Conservation (phyloP, 1,284 basidiomycete genomes). For the Clitocybe nebularis region DNA sequence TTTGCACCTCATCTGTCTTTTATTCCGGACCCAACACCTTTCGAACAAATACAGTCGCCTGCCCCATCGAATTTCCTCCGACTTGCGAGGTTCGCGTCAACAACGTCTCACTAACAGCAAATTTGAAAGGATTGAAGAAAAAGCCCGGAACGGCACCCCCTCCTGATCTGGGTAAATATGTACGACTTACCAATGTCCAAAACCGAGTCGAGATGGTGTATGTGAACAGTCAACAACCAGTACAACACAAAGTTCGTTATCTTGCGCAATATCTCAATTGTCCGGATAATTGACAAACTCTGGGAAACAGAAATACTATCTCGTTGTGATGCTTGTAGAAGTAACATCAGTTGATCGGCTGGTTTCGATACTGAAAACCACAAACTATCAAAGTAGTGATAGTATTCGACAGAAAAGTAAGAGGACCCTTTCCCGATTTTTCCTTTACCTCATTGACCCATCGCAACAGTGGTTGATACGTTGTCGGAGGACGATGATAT, state of each 20-base stretch:
- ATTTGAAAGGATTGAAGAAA: conserved; percentile 90
- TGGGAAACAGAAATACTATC: conserved; percentile 73
- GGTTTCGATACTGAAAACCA: conserved; percentile 63
- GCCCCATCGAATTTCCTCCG: conserved; percentile 87
- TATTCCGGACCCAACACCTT: conserved; percentile 55
- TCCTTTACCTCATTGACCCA: conserved; percentile 8
- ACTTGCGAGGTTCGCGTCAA: conserved; percentile 92
- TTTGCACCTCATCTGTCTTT: conserved; percentile 90
- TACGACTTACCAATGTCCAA: conserved; percentile 43
- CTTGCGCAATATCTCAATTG: background rate
- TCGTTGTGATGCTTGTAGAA: conserved; percentile 82
- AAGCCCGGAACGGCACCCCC: conserved; percentile 95
- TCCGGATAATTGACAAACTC: background rate
- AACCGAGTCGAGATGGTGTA: conserved; percentile 87
- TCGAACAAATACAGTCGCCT: conserved; percentile 45
- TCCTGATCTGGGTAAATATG: conserved; percentile 70
- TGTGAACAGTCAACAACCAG: conserved; percentile 81
- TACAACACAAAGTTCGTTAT: conserved; percentile 59
- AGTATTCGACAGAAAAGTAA: conserved; percentile 68
- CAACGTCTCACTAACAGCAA: conserved; percentile 63
- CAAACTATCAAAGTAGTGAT: conserved; percentile 60
- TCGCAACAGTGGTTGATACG: conserved; percentile 53
- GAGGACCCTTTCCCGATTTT: conserved; percentile 19
- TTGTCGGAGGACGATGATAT: conserved; percentile 82
- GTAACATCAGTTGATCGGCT: conserved; percentile 62